Conservation (phyloP, 1,139 yeast species). For the Sporopachydermia cereana region DNA sequence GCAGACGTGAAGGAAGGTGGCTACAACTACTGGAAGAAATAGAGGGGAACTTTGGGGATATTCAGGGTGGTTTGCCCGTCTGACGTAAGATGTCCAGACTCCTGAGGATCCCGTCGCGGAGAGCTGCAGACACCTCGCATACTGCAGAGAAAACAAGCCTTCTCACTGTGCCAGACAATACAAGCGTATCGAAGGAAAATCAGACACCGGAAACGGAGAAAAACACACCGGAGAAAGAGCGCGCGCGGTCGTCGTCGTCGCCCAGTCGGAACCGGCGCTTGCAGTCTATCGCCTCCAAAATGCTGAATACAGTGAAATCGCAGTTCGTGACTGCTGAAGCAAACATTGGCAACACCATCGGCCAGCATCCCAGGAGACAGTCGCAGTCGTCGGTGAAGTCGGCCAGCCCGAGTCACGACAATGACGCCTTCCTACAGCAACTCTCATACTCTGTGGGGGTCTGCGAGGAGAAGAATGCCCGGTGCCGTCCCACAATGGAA, state of each 20-base stretch:
- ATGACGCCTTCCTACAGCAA: constrained; percentile 23
- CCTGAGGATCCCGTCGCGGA: neutral
- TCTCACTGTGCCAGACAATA: neutral
- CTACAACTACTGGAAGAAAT: too few species aligned
- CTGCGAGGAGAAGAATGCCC: constrained; percentile 73
- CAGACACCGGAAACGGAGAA: neutral
- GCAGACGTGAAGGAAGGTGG: too few species aligned
- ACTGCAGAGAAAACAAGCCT: neutral
- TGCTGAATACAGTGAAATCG: constrained; percentile 2
- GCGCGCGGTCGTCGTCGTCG: neutral
- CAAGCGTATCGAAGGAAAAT: neutral
- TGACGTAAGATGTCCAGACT: constrained; percentile 2
- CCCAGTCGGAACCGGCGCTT: neutral
- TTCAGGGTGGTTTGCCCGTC: too few species aligned
- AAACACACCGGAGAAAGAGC: neutral
- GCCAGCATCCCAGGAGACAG: neutral
- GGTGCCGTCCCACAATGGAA: constrained; percentile 86
- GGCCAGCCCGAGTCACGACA: neutral
- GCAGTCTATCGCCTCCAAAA: neutral
- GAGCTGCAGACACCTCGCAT: neutral
- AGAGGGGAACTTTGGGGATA: too few species aligned
- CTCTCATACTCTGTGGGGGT: constrained; percentile 74
- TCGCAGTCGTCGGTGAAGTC: neutral
- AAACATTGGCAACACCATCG: neutral
- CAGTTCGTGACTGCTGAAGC: neutral